These are phyloP conservation scores for Auriscalpium microsporum DNA, from an alignment of 768 basidiomycete genomes.

Conservation along the genomic window DNA sequence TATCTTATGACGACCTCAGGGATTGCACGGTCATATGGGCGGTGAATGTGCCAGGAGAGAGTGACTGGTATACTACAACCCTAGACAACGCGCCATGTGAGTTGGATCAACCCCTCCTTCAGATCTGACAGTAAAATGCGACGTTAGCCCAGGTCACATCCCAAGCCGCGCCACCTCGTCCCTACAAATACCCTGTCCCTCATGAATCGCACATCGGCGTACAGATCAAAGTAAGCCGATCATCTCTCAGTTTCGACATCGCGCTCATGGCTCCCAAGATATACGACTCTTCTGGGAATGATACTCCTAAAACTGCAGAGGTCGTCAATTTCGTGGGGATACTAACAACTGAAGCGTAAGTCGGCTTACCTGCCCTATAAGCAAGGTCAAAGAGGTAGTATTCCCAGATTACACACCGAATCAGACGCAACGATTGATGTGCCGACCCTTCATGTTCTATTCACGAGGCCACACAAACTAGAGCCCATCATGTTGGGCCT, in stretches of 20 bases:
- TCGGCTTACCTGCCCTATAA: conserved; percentile 11
- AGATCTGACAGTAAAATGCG: too few species aligned
- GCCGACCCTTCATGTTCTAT: conserved; percentile 66
- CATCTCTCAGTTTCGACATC: not conserved
- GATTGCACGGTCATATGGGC: conserved; percentile 67
- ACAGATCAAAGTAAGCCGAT: conserved; percentile 52
- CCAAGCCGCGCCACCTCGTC: conserved; percentile 17
- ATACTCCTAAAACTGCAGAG: conserved; percentile 51
- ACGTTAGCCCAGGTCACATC: too few species aligned
- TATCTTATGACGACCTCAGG: conserved; percentile 44
- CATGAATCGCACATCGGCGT: conserved; percentile 51
- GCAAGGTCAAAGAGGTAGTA: too few species aligned
- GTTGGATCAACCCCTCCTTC: too few species aligned
- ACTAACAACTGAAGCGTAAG: conserved; percentile 56
- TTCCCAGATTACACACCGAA: conserved; percentile 27
- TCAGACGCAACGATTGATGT: conserved; percentile 31
- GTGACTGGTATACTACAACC: conserved; percentile 42
- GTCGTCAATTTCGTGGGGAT: conserved; percentile 67
- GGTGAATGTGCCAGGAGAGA: conserved; percentile 63
- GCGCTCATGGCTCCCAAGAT: conserved; percentile 33
- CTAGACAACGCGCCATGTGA: conserved; percentile 11
- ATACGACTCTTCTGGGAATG: conserved; percentile 40
- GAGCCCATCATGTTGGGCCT: conserved; percentile 29
- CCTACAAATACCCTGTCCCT: conserved; percentile 62
- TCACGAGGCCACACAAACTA: conserved; percentile 33